A percentile compares a stretch with the other conserved stretches of the same genome.
phyloP scores from a whole-genome alignment of 2,329 filamentous ascomycete species.

The Stagonosporopsis chrysanthemi region DNA sequence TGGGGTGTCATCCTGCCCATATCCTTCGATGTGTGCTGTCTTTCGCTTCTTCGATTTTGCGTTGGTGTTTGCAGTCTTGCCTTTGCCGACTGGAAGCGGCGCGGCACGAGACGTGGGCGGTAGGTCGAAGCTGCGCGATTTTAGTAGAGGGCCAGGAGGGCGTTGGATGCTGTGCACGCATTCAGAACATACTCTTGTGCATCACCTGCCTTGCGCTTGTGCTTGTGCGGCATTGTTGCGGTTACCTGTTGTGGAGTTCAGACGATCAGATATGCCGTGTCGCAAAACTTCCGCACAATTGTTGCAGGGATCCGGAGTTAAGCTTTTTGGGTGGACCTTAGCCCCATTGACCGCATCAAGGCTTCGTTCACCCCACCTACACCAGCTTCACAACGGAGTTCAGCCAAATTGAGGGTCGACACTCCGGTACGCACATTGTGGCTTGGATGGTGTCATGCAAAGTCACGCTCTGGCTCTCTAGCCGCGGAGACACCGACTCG shows the following conservation, averaged over 20 bases:
- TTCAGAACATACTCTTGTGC: conserved; percentile 43
- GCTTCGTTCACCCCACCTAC: conserved; percentile 5
- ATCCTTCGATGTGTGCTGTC: conserved; percentile 55
- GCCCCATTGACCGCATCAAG: conserved; percentile 4
- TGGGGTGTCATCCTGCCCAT: conserved; percentile 80
- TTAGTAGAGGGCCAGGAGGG: conserved; percentile 46
- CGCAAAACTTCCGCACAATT: conserved; percentile 7
- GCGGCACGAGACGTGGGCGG: conserved; percentile 67
- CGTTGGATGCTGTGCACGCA: neutral
- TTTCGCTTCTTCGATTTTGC: conserved; percentile 48
- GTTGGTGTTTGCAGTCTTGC: conserved; percentile 43
- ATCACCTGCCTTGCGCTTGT: conserved; percentile 69
- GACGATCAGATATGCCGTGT: neutral
- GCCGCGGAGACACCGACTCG: conserved; percentile 6
- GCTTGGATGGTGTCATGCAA: conserved; percentile 8
- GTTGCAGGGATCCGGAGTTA: conserved; percentile 17
- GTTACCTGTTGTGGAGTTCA: conserved; percentile 1
- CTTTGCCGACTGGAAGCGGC: conserved; percentile 63
- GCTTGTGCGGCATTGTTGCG: conserved; percentile 80
- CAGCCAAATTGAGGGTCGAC: neutral
- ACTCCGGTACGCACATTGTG: conserved; percentile 3
- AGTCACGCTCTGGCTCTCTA: neutral
- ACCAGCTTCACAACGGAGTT: neutral
- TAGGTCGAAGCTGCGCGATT: conserved; percentile 62
- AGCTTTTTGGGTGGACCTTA: conserved; percentile 8